Evolutionary conservation across 495 filamentous ascomycete species (phyloP).

Genomic region (Hyaloscypha variabilis): DNA sequence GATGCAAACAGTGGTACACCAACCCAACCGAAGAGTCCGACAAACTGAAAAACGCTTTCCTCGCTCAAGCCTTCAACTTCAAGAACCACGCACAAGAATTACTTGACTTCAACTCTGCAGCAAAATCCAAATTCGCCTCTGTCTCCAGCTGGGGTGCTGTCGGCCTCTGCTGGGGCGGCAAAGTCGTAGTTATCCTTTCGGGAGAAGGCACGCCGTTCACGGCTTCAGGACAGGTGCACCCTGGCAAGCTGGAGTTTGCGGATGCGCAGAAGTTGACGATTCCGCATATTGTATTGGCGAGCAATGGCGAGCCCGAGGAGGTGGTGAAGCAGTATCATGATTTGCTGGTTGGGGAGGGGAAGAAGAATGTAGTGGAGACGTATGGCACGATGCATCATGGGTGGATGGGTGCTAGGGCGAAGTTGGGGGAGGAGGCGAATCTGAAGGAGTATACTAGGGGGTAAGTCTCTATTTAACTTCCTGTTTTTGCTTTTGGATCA

Average conservation of each 20-base stretch:
- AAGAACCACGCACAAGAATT: conserved; percentile 30
- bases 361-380: conserved; percentile 44
- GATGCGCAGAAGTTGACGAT: conserved; percentile 51
- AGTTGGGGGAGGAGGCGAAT: conserved; percentile 52
- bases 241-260: conserved; percentile 41
- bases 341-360: conserved; percentile 41
- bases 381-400: conserved; percentile 59
- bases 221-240: conserved; percentile 53
- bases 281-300: conserved; percentile 53
- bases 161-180: conserved; percentile 56
- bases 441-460: conserved; percentile 53
- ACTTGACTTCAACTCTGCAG: conserved; percentile 29
- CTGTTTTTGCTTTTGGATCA: no score
- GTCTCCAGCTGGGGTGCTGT: conserved; percentile 41
- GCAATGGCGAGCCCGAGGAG: conserved; percentile 52
- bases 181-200: conserved; percentile 44
- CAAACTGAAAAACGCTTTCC: conserved; percentile 34
- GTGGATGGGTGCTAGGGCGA: conserved; percentile 61
- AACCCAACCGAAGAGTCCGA: conserved; percentile 44
- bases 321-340: conserved; percentile 44
- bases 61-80: conserved; percentile 25
- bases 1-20: conserved; percentile 5
- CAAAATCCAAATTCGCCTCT: conserved; percentile 17
- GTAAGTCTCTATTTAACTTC: conserved; percentile 11
- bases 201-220: conserved; percentile 44